phyloP scores from a whole-genome alignment of 164 flowering plant genomes.

The Vitis rupestris region DNA sequence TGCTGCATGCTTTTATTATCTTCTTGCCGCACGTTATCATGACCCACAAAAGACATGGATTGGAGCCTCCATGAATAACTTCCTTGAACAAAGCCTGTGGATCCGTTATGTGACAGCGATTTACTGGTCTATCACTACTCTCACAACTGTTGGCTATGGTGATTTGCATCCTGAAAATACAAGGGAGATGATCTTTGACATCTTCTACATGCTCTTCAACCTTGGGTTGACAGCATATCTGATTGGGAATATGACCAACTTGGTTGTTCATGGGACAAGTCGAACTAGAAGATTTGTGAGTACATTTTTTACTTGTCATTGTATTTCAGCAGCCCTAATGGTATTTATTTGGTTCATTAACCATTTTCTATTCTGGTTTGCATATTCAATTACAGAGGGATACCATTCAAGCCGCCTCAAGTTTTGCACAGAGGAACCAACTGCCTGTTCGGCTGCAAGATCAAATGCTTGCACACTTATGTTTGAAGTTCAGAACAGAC shows the following conservation, averaged over 20 bases:
- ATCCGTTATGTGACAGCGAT: constrained; percentile 73
- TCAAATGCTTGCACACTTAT: constrained; percentile 95
- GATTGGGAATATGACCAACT: constrained; percentile 97
- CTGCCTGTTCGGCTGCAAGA: constrained; percentile 74
- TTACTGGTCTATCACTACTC: constrained; percentile 96
- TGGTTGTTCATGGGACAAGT: constrained; percentile 93
- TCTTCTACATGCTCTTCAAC: constrained; percentile 89
- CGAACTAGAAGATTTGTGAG: constrained; percentile 88
- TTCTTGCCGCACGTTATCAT: constrained; percentile 67
- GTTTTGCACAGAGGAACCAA: constrained; percentile 82
- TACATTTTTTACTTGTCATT: constrained; percentile 4
- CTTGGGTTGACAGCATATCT: constrained; percentile 91
- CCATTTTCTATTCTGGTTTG: not conserved
- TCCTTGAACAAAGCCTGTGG: constrained; percentile 49
- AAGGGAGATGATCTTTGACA: constrained; percentile 83
- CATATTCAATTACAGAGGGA: constrained; percentile 56
- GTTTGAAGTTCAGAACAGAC: constrained; percentile 86
- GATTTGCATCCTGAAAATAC: constrained; percentile 87
- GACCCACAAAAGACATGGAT: constrained; percentile 72
- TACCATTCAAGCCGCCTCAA: constrained; percentile 87
- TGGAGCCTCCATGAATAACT: constrained; percentile 47
- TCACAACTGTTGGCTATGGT: constrained; percentile 95
- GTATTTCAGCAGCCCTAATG: not conserved
- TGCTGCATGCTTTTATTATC: constrained; percentile 91
- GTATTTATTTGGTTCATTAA: not conserved